Evolutionary conservation across 73 alveolate genomes (phyloP), one percentile per base, ranked within the genome.

Genomic region (Uronychia setigera): DNA sequence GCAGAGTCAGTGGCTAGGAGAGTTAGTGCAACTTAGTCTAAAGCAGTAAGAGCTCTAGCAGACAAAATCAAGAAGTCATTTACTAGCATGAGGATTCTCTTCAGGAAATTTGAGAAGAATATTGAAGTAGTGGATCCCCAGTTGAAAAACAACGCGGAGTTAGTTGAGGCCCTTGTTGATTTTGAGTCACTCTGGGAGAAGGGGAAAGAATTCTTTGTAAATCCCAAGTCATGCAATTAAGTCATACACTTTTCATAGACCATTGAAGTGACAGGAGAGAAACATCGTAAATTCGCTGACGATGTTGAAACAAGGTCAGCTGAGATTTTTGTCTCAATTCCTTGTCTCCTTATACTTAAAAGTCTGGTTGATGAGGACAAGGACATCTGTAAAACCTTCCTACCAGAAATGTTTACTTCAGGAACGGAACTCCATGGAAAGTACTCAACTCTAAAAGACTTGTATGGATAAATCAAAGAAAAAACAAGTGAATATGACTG

Each of bases 111-210:
- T 58, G 90, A 85, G 33, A 87, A 91, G 80, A 91, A 91, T 58
- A 91, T 91, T 0, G 96, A 91, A 58, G 91, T 87, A 31, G 96
- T 91, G n/a, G 96, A 91, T 78, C 96, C 96, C 0, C 80, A 91
- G 82, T 82, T 91, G 28, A 86, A 88, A 76, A 91, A 91, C 59
- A 91, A 91, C 84, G 83, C 87, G 14, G 96, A 91, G 60, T 67
- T 91, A 26, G 96, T 91, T 34, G 82, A 35, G 27, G 93, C 93
- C 0, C 86, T 91, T 0, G 78, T 80, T 46, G 91, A 90, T 76
- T 91, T 91, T 77, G 93, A 85, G 33, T 31, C 74, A 19, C 76
- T 91, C 13, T 91, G 96, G 96, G 96, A 91, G 58, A 91, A 87
- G 35, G 96, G 96, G 25, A 76, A 75, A 29, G 84, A 89, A 1